Evolutionary conservation across 371 early-diverging fungal species (phyloP).

Genomic region (Sporodiniella umbellata): DNA sequence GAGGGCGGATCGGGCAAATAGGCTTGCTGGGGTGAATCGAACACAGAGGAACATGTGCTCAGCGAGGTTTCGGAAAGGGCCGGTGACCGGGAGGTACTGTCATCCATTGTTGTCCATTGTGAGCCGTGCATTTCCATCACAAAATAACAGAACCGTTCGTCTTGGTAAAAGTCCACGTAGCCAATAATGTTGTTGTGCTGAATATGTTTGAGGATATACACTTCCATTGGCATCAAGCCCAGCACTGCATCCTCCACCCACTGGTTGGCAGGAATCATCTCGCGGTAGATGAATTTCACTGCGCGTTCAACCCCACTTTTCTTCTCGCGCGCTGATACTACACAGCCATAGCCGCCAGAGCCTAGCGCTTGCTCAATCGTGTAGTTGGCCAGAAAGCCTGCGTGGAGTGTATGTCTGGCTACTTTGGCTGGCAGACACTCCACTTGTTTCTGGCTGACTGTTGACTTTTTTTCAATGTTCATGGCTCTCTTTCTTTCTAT

Average conservation of each 20-base stretch:
- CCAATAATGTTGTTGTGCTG: constrained; percentile 69
- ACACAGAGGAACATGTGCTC: constrained; percentile 16
- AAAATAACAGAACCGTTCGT: constrained; percentile 64
- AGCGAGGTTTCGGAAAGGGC: constrained; percentile 28
- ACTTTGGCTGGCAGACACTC: too few relatives aligned
- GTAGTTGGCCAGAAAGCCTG: constrained; percentile 54
- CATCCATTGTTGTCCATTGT: constrained; percentile 43
- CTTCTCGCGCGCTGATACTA: constrained; percentile 58
- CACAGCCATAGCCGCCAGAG: constrained; percentile 81
- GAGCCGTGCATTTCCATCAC: constrained; percentile 82
- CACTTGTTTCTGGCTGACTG: constrained; percentile 45
- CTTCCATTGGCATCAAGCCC: constrained; percentile 74
- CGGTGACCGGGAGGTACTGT: constrained; percentile 21
- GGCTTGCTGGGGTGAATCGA: neutral
- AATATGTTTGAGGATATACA: constrained; percentile 67
- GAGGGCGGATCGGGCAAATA: constrained; percentile 33
- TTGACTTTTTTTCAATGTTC: neutral
- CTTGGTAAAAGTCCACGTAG: constrained; percentile 66
- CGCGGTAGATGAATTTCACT: constrained; percentile 75
- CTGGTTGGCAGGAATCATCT: constrained; percentile 56
- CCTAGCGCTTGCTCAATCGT: constrained; percentile 67
- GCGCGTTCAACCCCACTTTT: constrained; percentile 61
- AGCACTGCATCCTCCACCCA: constrained; percentile 64
- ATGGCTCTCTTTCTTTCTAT: too few relatives aligned
- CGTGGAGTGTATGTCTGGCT: constrained; percentile 44